A percentile compares a stretch with the other conserved stretches of the same genome.
Conservation (phyloP, 495 filamentous ascomycete genomes). For the Aspergillus ostianus region DNA sequence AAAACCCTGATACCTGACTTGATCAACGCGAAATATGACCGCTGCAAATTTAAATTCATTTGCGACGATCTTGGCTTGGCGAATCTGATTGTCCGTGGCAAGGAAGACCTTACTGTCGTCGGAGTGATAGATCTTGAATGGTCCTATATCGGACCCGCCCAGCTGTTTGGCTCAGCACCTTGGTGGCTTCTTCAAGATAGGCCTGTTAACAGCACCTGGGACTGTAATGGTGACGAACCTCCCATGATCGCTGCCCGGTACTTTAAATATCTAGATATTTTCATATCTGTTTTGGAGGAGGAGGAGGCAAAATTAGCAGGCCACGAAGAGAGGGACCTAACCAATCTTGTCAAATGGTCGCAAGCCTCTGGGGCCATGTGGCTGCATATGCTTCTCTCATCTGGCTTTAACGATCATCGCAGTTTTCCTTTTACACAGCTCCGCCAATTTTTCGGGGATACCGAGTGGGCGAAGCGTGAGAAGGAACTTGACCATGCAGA, state of each 20-base stretch:
- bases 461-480: conserved; percentile 25
- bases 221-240: conserved; percentile 21
- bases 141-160: conserved; percentile 35
- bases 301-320: conserved; percentile 32
- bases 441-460: conserved; percentile 24
- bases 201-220: conserved; percentile 27
- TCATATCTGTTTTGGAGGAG: conserved; percentile 30
- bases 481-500: conserved; percentile 16
- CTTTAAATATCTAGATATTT: conserved; percentile 32
- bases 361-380: conserved; percentile 34
- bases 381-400: conserved; percentile 32
- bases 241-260: conserved; percentile 26
- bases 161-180: conserved; percentile 34
- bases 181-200: conserved; percentile 37
- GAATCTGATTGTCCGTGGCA: conserved; percentile 35
- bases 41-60: conserved; percentile 32
- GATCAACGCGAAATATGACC: conserved; percentile 29
- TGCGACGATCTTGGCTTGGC: conserved; percentile 37
- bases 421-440: conserved; percentile 33
- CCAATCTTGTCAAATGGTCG: conserved; percentile 31
- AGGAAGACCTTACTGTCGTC: conserved; percentile 31
- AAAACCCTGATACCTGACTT: conserved; percentile 24
- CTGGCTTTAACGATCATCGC: conserved; percentile 29
- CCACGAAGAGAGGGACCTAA: conserved; percentile 27
- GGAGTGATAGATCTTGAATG: conserved; percentile 39